Percentiles rank a stretch among this genome's conserved stretches.
phyloP scores from a whole-genome alignment of 106 monocot species.

The Dioscorea alata region DNA sequence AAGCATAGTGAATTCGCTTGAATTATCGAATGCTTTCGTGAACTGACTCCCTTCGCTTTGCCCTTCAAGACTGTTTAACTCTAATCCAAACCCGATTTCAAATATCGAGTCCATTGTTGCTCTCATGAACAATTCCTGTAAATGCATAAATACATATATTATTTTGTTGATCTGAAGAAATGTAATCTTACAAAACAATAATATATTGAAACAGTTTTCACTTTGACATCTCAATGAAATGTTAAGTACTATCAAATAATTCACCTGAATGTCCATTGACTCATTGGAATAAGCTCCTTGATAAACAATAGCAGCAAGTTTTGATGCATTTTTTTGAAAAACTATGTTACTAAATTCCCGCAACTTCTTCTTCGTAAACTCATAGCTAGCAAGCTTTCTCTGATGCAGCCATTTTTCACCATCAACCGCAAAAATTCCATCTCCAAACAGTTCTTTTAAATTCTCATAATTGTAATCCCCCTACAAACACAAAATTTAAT shows the following conservation, averaged over 20 bases:
- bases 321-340: neutral
- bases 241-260: too few species aligned
- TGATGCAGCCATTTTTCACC: conserved; percentile 35
- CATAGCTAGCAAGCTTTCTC: conserved; percentile 14
- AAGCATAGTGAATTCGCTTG: neutral
- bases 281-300: neutral
- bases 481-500: neutral
- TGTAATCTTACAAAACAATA: too few species aligned
- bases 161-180: too few species aligned
- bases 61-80: neutral
- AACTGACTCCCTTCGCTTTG: neutral
- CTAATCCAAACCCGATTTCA: neutral
- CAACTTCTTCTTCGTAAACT: neutral
- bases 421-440: conserved; percentile 34
- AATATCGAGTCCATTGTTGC: conserved; percentile 2
- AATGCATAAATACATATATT: neutral
- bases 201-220: too few species aligned
- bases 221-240: too few species aligned
- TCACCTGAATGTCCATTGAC: too few species aligned
- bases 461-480: conserved; percentile 6
- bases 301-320: neutral
- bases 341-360: neutral
- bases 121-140: conserved; percentile 6
- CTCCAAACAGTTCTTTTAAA: conserved; percentile 16
- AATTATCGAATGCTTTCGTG: neutral